A percentile compares a stretch with the other conserved stretches of the same genome.
These are phyloP conservation scores for Fusarium sp. DNA, from an alignment of 2,329 filamentous ascomycete species.

Conservation along the genomic window DNA sequence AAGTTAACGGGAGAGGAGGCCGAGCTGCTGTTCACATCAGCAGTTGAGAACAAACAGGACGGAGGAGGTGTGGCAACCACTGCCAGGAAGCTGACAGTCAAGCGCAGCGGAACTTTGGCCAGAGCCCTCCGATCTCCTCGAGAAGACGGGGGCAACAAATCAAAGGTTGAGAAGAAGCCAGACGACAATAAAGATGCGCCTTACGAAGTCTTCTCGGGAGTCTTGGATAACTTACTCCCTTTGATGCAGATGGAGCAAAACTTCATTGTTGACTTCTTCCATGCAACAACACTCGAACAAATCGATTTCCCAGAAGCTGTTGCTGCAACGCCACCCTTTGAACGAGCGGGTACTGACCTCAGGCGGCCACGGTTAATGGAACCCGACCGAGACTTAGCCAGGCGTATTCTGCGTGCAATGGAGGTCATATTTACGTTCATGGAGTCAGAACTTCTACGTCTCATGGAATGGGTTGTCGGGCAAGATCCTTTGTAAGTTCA, in stretches of 20 bases:
- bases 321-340: slow-evolving; percentile 70
- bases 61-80: slow-evolving; percentile 76
- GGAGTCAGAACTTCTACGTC: slow-evolving; percentile 78
- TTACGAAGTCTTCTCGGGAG: slow-evolving; percentile 83
- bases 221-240: slow-evolving; percentile 84
- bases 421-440: slow-evolving; percentile 88
- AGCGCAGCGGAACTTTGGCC: slow-evolving; percentile 88
- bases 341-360: slow-evolving; percentile 78
- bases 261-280: slow-evolving; percentile 97
- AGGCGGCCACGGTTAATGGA: slow-evolving; percentile 83
- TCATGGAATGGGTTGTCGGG: slow-evolving; percentile 86
- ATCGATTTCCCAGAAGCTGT: slow-evolving; percentile 88
- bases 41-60: slow-evolving; percentile 86
- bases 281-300: slow-evolving; percentile 85
- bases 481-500: slow-evolving; percentile 81
- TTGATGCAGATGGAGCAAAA: slow-evolving; percentile 95
- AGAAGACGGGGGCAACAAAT: slow-evolving; percentile 67
- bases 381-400: slow-evolving; percentile 87
- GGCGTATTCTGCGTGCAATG: slow-evolving; percentile 86
- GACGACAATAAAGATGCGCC: slow-evolving; percentile 76
- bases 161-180: slow-evolving; percentile 66
- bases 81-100: slow-evolving; percentile 91
- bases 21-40: slow-evolving; percentile 88
- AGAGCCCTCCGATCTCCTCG: slow-evolving; percentile 77
- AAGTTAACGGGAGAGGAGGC: slow-evolving; percentile 82